phyloP scores from a whole-genome alignment of 495 filamentous ascomycete species.

The Paragyromitra xinjiangensis region DNA sequence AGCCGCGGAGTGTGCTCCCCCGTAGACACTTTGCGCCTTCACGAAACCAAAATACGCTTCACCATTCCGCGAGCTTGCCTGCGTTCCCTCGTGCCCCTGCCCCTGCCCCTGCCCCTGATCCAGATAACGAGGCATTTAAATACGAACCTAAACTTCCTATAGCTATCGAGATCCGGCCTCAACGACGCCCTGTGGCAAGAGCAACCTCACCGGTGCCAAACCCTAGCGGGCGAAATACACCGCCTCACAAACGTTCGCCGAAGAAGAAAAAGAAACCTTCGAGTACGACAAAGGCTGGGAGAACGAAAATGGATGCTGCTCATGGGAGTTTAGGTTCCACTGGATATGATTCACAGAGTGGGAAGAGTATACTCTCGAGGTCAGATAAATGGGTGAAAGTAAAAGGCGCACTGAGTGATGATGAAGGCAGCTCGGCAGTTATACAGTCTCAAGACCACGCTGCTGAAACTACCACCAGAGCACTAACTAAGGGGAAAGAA shows the following conservation, averaged over 20 bases:
- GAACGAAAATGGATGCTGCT: background rate
- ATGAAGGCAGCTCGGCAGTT: background rate
- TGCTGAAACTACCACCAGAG: too few species aligned
- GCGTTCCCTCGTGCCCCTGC: background rate
- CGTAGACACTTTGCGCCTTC: background rate
- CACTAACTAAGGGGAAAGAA: background rate
- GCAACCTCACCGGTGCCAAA: conserved; percentile 31
- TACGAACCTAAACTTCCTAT: background rate
- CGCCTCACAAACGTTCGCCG: conserved; percentile 45
- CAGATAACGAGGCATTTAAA: background rate
- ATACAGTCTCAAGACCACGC: background rate
- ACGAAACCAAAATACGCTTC: background rate
- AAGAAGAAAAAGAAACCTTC: background rate
- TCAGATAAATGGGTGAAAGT: conserved; percentile 19
- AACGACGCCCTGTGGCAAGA: background rate
- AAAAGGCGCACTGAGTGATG: background rate
- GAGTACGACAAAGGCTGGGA: background rate
- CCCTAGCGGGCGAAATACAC: conserved; percentile 46
- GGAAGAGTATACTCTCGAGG: background rate
- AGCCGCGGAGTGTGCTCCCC: background rate
- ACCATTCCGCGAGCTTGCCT: background rate
- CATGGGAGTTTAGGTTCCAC: too few species aligned
- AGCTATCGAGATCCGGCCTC: background rate
- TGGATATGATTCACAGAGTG: background rate
- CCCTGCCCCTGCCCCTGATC: background rate